These are phyloP conservation scores for Fusarium hostae DNA, from an alignment of 2,329 filamentous ascomycete genomes.

Conservation along the genomic window DNA sequence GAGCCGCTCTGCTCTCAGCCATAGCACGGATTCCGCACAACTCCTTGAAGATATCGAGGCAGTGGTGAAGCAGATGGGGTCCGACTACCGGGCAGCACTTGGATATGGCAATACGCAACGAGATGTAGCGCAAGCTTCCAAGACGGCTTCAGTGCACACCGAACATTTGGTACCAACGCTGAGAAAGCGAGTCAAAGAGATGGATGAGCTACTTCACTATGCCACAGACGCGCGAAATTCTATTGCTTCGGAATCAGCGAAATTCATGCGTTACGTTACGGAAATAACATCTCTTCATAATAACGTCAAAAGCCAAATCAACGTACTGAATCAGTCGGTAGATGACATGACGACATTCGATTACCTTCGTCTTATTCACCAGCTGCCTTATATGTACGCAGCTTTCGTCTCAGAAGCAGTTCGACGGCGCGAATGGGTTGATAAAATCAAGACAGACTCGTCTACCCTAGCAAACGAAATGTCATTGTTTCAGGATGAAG, in stretches of 20 bases:
- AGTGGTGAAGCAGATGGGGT: conserved; percentile 85
- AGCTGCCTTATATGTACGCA: conserved; percentile 89
- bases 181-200: conserved; percentile 65
- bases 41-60: conserved; percentile 87
- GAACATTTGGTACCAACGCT: conserved; percentile 70
- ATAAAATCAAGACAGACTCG: conserved; percentile 90
- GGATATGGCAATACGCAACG: conserved; percentile 72
- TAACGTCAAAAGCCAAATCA: conserved; percentile 77
- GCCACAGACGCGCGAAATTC: conserved; percentile 74
- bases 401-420: conserved; percentile 89
- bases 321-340: conserved; percentile 75
- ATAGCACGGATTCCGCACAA: conserved; percentile 71
- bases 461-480: conserved; percentile 91
- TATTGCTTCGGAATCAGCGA: conserved; percentile 72
- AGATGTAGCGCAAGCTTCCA: conserved; percentile 70
- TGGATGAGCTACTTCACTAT: conserved; percentile 69
- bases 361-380: conserved; percentile 80
- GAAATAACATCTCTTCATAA: conserved; percentile 80
- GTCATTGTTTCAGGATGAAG: conserved; percentile 91
- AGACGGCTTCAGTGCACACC: conserved; percentile 71
- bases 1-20: conserved; percentile 65
- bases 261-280: conserved; percentile 85
- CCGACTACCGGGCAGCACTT: conserved; percentile 83
- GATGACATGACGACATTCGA: conserved; percentile 85
- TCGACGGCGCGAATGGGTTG: conserved; percentile 87